Evolutionary conservation across 306 rosid genomes (phyloP).

Genomic region (Crotalaria pallida): DNA sequence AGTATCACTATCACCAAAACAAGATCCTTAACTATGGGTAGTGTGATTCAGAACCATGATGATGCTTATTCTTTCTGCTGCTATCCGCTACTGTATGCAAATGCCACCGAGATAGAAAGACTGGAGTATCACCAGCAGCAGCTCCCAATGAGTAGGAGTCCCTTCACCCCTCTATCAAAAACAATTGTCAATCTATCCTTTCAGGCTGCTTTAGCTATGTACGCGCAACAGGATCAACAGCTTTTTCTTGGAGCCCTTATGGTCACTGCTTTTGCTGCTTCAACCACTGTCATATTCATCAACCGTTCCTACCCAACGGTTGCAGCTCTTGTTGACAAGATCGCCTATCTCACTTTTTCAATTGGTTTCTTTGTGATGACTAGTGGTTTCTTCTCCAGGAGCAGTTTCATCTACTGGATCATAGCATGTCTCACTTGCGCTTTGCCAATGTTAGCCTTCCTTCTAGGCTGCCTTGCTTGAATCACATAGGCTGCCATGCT

Average conservation of each 20-base stretch:
- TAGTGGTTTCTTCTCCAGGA: not conserved
- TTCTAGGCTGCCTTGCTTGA: not conserved
- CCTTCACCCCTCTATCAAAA: not conserved
- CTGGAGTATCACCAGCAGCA: not conserved
- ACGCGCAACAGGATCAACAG: not conserved
- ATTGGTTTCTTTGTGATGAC: not conserved
- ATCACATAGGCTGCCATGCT: too few species aligned
- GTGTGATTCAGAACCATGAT: not conserved
- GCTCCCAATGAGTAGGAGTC: too few species aligned
- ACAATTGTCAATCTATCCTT: not conserved
- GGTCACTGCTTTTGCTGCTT: constrained; percentile 17
- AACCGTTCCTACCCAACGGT: not conserved
- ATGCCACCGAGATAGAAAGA: not conserved
- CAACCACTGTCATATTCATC: not conserved
- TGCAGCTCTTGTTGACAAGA: not conserved
- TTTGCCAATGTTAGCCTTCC: not conserved
- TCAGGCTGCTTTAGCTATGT: not conserved
- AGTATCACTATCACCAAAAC: not conserved
- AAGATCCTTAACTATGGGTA: not conserved
- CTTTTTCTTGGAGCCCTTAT: not conserved
- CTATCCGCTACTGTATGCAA: not conserved
- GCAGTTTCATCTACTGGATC: not conserved
- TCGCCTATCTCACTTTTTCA: not conserved
- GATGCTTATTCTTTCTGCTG: too few species aligned
- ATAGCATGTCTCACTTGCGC: not conserved